A percentile compares a stretch with the other conserved stretches of the same genome.
Evolutionary conservation across 2,329 filamentous ascomycete genomes (phyloP).

Genomic region (Fusarium piperis): DNA sequence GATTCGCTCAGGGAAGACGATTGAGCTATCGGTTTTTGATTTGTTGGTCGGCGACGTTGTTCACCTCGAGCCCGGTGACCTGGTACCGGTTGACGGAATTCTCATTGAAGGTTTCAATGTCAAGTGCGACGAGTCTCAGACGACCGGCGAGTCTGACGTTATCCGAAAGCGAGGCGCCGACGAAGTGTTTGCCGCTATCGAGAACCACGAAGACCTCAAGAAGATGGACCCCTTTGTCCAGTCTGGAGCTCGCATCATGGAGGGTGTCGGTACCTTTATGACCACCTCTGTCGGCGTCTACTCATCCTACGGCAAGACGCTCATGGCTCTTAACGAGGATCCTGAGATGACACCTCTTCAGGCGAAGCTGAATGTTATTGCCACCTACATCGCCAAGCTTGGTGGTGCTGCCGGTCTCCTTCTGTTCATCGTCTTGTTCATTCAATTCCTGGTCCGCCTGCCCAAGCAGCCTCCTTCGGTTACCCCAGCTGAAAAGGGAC

Average conservation of each 20-base stretch:
- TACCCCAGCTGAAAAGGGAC: constrained; percentile 77
- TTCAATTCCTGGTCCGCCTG: constrained; percentile 82
- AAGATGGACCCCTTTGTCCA: constrained; percentile 88
- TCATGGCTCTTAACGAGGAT: constrained; percentile 78
- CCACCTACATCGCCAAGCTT: constrained; percentile 80
- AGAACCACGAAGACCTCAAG: constrained; percentile 70
- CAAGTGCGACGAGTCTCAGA: constrained; percentile 81
- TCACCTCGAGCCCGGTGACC: constrained; percentile 78
- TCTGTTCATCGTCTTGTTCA: constrained; percentile 85
- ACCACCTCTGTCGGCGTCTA: constrained; percentile 78
- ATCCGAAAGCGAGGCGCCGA: constrained; percentile 74
- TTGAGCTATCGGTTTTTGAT: constrained; percentile 76
- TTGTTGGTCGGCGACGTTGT: constrained; percentile 76
- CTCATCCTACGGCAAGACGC: constrained; percentile 79
- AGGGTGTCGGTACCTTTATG: constrained; percentile 79
- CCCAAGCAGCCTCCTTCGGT: constrained; percentile 56
- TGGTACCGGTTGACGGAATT: constrained; percentile 78
- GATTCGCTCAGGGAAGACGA: constrained; percentile 74
- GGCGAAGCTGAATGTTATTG: constrained; percentile 78
- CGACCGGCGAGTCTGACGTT: constrained; percentile 82
- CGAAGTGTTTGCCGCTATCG: constrained; percentile 75
- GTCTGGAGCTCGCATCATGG: constrained; percentile 81
- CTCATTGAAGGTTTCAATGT: constrained; percentile 78
- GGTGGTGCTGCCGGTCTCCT: constrained; percentile 81
- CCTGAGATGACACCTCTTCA: constrained; percentile 81